These are phyloP conservation scores for Cyberlindnera mycetangii DNA, from an alignment of 805 yeast species.

Conservation along the genomic window DNA sequence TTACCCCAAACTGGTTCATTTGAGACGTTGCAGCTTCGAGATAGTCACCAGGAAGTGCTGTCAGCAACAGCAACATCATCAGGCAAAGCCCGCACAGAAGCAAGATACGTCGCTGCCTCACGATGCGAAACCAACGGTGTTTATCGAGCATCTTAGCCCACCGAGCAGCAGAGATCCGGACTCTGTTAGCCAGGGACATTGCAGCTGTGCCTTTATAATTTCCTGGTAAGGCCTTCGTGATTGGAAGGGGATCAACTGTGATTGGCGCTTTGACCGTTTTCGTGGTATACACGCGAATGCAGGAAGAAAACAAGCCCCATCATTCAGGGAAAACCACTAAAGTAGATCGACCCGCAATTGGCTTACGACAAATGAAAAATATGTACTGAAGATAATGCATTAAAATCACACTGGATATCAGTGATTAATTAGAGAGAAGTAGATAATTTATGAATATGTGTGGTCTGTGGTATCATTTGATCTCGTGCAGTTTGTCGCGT, in stretches of 20 bases:
- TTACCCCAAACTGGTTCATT: not conserved
- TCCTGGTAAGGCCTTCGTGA: too few relatives aligned
- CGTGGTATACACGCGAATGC: too few relatives aligned
- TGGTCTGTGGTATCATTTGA: conserved; percentile 2
- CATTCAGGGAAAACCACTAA: too few relatives aligned
- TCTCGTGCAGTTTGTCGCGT: conserved; percentile 1
- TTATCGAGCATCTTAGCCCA: not conserved
- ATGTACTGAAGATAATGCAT: conserved; percentile 1
- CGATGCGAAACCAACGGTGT: not conserved
- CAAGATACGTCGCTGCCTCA: conserved; percentile 5
- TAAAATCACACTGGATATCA: conserved; percentile 1
- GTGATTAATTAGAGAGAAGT: conserved; percentile 1
- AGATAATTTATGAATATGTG: not conserved
- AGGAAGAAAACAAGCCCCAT: too few relatives aligned
- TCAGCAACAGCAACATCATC: not conserved
- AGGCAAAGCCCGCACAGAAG: not conserved
- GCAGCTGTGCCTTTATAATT: not conserved
- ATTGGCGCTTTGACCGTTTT: too few relatives aligned
- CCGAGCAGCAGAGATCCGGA: not conserved
- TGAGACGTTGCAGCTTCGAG: not conserved
- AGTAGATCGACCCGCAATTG: too few relatives aligned
- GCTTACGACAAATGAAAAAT: too few relatives aligned
- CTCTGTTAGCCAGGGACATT: conserved; percentile 3
- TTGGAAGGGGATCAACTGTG: too few relatives aligned
- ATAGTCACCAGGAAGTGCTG: not conserved